These are phyloP conservation scores for Euphorbia schlechtendalii DNA, from an alignment of 441 rosid genomes.

Conservation along the genomic window DNA sequence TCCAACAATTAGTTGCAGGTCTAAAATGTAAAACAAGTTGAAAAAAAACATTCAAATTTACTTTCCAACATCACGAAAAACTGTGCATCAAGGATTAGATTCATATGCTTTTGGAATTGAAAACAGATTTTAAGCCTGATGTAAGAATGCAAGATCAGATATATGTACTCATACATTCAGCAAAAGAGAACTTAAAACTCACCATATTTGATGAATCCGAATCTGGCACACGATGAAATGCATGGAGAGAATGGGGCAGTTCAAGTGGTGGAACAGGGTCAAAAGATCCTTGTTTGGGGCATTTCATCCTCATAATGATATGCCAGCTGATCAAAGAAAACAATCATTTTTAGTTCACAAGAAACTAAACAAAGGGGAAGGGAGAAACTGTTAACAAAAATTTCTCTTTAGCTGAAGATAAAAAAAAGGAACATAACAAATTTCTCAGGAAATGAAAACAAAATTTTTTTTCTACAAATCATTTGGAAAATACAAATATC, in stretches of 20 bases:
- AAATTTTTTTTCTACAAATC: no score
- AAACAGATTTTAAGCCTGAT: neutral
- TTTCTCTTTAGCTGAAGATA: no score
- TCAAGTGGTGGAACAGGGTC: conserved; percentile 89
- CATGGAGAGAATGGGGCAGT: conserved; percentile 82
- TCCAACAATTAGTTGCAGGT: neutral
- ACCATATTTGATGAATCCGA: conserved; percentile 61
- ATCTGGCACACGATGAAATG: conserved; percentile 63
- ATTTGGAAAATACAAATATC: no score
- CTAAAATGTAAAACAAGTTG: no score
- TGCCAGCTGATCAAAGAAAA: conserved; percentile 53
- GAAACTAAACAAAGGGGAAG: no score
- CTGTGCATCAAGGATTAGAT: neutral
- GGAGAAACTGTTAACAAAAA: no score
- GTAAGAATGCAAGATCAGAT: no score
- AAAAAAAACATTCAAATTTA: no score
- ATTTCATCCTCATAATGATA: conserved; percentile 70
- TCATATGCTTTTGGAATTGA: neutral
- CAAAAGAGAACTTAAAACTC: conserved; percentile 4
- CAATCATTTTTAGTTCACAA: neutral
- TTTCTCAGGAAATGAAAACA: neutral
- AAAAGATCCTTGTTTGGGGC: conserved; percentile 54
- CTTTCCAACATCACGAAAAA: no score
- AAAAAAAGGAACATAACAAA: neutral
- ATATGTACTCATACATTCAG: no score